Evolutionary conservation across 2,329 filamentous ascomycete genomes (phyloP).

Genomic region (Stachybotrys chartarum): DNA sequence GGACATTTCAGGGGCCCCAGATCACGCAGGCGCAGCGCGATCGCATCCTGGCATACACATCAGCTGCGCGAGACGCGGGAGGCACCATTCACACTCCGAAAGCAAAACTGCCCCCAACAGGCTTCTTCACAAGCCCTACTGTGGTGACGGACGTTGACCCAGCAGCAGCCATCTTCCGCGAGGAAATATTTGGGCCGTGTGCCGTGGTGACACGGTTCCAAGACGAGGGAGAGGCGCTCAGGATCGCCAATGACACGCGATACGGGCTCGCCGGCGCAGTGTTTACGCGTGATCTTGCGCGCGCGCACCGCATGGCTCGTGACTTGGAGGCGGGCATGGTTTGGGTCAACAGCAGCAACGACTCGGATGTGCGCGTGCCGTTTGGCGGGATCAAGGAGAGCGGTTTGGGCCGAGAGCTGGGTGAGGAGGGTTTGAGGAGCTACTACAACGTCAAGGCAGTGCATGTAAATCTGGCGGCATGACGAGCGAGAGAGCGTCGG

Average conservation of each 20-base stretch:
- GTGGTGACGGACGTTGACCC: constrained; percentile 17
- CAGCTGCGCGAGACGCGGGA: constrained; percentile 55
- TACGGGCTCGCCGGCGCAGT: constrained; percentile 49
- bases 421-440: constrained; percentile 18
- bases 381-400: constrained; percentile 26
- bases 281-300: constrained; percentile 44
- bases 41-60: constrained; percentile 57
- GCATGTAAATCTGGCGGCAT: constrained; percentile 18
- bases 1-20: constrained; percentile 62
- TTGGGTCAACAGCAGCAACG: constrained; percentile 30
- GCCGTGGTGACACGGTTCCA: constrained; percentile 16
- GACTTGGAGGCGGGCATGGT: constrained; percentile 48
- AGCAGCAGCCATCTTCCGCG: constrained; percentile 14
- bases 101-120: constrained; percentile 8
- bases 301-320: constrained; percentile 31
- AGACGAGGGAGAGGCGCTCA: constrained; percentile 19
- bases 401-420: constrained; percentile 21
- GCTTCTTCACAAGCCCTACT: constrained; percentile 20
- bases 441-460: constrained; percentile 21
- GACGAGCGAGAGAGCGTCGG: not conserved
- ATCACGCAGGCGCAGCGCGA: constrained; percentile 59
- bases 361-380: constrained; percentile 20
- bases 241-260: constrained; percentile 29
- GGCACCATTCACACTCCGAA: constrained; percentile 36
- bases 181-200: constrained; percentile 24